Evolutionary conservation across 257 asterid genomes (phyloP), one percentile per base, ranked within the genome.

Genomic region (Solanum tarapatanum): DNA sequence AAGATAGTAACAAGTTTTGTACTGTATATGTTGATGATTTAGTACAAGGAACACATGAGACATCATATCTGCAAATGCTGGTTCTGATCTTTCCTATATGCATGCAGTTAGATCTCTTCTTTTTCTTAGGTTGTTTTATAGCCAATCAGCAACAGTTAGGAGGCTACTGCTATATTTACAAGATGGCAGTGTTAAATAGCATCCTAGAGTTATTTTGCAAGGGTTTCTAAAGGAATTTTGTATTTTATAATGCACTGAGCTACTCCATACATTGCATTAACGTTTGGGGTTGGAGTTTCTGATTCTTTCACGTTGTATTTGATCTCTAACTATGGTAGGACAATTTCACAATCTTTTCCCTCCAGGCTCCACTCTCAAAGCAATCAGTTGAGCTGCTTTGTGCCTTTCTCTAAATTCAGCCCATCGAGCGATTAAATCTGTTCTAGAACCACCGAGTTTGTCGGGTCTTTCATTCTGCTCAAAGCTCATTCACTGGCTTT

Each of bases 1-100:
- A 95, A 95, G 99, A 91, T 51, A 89, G 48, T 89, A 82, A 75
- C 28, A 75, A 60, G 35, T 80, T 80, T 80, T 45, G 39, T 80
- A 74, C 39, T 80, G 26, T 80, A 26, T 45, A 79, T 28, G 14
- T 80, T 80, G 66, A 33, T 80, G 68, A 80, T 48, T 80, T 80
- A 43, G 64, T 26, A 45, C 23, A 12, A 8, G 68, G 39, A 80
- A 26, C 26, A 80, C 66, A 80, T 80, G 84, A 26, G 39, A 45
- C 51, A 26, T 45, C 41, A 26, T 80, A 43, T 80, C 84, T 80
- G 39, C 66, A 26, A 26, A 80, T 80, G 39, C 68, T 43, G 84
- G 68, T 28, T 62, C 39, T 80, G 26, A 26, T 82, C 41, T 45
- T 48, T 28, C 85, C 35, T 80, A 26, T 80, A 28, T 80, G 19